Conservation (phyloP, 2,329 filamentous ascomycete species). For the Thielaviopsis populi region DNA sequence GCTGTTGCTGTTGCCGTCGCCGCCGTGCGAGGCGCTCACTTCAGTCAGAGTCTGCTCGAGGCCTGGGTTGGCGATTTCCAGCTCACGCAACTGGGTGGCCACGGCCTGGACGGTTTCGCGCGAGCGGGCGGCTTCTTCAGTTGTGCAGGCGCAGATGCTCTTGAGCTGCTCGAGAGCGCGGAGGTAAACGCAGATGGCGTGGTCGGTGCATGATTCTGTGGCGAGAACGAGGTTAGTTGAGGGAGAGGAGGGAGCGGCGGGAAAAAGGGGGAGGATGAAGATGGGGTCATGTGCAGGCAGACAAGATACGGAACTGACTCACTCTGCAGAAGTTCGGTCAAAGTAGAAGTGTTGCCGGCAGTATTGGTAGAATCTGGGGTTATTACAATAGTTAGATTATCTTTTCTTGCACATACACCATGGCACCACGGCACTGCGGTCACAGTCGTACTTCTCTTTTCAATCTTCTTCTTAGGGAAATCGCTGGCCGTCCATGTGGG, state of each 20-base stretch:
- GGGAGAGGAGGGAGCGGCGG: neutral
- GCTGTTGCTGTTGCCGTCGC: too few relatives aligned
- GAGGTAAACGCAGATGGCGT: constrained; percentile 25
- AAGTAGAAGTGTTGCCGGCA: neutral
- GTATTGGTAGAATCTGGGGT: neutral
- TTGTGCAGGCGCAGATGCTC: neutral
- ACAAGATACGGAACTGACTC: neutral
- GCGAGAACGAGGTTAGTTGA: neutral
- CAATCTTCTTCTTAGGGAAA: neutral
- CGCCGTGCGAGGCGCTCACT: neutral
- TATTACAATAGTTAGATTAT: too few relatives aligned
- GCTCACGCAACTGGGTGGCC: constrained; percentile 11
- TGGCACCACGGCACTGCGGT: too few relatives aligned
- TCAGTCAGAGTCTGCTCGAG: constrained; percentile 9
- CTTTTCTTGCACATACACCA: too few relatives aligned
- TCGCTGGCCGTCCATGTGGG: constrained; percentile 1
- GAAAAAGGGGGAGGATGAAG: neutral
- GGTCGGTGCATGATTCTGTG: constrained; percentile 13
- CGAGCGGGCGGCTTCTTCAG: constrained; percentile 2
- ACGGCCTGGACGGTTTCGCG: constrained; percentile 7
- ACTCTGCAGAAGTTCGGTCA: constrained; percentile 11
- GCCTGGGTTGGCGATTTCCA: constrained; percentile 11
- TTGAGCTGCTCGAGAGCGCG: constrained; percentile 24
- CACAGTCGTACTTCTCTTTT: neutral
- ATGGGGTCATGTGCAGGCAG: too few relatives aligned